phyloP scores from a whole-genome alignment of 495 filamentous ascomycete genomes.

The Tuber magnatum region DNA sequence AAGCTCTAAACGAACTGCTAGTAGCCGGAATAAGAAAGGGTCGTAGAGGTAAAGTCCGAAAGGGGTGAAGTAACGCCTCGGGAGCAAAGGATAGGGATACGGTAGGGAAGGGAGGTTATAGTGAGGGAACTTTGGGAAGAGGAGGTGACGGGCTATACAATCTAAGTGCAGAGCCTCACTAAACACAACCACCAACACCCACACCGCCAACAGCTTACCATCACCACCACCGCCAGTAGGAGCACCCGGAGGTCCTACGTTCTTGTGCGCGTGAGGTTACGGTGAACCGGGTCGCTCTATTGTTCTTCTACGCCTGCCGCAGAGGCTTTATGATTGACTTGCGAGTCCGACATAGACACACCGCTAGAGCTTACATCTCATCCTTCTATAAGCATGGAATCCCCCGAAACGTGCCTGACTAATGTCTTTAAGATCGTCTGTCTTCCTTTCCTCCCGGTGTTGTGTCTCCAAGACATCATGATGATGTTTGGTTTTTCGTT shows the following conservation, averaged over 20 bases:
- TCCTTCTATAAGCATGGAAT: slow-evolving; percentile 32
- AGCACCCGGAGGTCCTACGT: slow-evolving; percentile 3
- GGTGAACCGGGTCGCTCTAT: neutral
- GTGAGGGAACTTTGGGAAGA: neutral
- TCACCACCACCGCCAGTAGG: slow-evolving; percentile 3
- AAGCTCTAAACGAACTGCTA: neutral
- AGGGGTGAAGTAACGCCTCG: neutral
- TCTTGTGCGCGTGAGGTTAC: slow-evolving; percentile 5
- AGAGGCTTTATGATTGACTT: neutral
- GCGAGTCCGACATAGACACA: neutral
- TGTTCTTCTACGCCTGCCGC: neutral
- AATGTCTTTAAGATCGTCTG: slow-evolving; percentile 41
- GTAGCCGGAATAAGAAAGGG: neutral
- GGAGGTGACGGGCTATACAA: neutral
- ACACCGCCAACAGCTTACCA: neutral
- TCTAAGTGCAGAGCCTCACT: slow-evolving; percentile 1
- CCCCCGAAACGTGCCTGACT: slow-evolving; percentile 38
- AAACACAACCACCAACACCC: neutral
- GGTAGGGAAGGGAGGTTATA: neutral
- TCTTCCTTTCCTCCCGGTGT: neutral
- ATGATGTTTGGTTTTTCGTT: neutral
- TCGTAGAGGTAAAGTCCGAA: neutral
- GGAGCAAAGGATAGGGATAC: neutral
- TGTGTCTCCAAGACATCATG: neutral
- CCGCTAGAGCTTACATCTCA: slow-evolving; percentile 2